A percentile compares a stretch with the other conserved stretches of the same genome.
These are phyloP conservation scores for Fraxinus dipetala DNA, from an alignment of 305 asterid species.

Conservation along the genomic window DNA sequence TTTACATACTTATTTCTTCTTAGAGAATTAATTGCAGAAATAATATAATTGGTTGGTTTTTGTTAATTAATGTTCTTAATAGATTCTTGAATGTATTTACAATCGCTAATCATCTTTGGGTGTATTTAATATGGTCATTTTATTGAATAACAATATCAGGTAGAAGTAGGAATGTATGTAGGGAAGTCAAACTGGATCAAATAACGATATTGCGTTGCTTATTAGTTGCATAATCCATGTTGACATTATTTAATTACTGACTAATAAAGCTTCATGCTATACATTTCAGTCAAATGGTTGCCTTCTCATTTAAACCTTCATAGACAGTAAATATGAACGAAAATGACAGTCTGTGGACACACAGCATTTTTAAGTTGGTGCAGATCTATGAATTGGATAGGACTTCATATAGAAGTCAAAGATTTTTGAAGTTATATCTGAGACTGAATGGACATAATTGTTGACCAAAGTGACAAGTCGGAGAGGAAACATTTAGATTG, in stretches of 20 bases:
- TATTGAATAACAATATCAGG: slow-evolving; percentile 14
- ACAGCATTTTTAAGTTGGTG: neutral
- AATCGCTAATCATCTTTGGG: slow-evolving; percentile 1
- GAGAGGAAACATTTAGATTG: neutral
- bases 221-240: neutral
- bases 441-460: neutral
- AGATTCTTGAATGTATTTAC: slow-evolving; percentile 6
- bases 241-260: slow-evolving; percentile 1
- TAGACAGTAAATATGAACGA: neutral
- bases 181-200: neutral
- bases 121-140: neutral
- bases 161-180: neutral
- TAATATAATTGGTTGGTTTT: slow-evolving; percentile 12
- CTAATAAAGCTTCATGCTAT: neutral
- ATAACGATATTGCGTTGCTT: neutral
- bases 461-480: neutral
- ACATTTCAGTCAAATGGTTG: slow-evolving; percentile 1
- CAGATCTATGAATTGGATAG: neutral
- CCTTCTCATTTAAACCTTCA: slow-evolving; percentile 13
- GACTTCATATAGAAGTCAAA: neutral
- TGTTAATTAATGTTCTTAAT: neutral
- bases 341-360: neutral
- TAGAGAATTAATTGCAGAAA: neutral
- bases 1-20: neutral
- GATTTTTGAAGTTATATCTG: neutral